Conservation (phyloP, 2,329 filamentous ascomycete genomes). For the Onygena corvina region DNA sequence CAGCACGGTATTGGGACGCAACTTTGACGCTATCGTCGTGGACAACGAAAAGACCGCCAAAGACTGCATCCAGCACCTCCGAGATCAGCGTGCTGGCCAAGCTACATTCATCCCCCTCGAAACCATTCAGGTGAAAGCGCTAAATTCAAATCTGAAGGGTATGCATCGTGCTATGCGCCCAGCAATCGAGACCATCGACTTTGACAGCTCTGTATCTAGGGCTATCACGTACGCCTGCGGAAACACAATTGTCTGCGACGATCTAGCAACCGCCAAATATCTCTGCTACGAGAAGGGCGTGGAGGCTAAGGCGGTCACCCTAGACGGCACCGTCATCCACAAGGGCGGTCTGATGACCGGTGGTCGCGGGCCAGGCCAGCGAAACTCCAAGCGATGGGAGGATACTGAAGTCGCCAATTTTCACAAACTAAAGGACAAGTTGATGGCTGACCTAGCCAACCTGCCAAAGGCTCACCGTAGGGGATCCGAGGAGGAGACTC, state of each 20-base stretch:
- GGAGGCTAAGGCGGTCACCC: slow-evolving; percentile 83
- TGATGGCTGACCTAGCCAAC: slow-evolving; percentile 63
- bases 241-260: slow-evolving; percentile 88
- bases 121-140: slow-evolving; percentile 87
- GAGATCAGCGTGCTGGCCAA: slow-evolving; percentile 73
- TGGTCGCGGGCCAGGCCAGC: slow-evolving; percentile 67
- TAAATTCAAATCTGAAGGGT: slow-evolving; percentile 82
- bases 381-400: slow-evolving; percentile 70
- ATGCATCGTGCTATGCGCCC: slow-evolving; percentile 71
- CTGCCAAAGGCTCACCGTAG: slow-evolving; percentile 68
- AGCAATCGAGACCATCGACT: slow-evolving; percentile 93
- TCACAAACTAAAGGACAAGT: slow-evolving; percentile 61
- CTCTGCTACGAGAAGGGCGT: slow-evolving; percentile 76
- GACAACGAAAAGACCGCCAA: slow-evolving; percentile 89
- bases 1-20: slow-evolving; percentile 76
- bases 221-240: slow-evolving; percentile 93
- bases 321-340: slow-evolving; percentile 93
- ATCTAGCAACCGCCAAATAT: slow-evolving; percentile 70
- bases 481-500: slow-evolving; percentile 62
- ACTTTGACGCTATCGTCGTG: slow-evolving; percentile 90
- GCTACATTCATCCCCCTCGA: slow-evolving; percentile 94
- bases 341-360: slow-evolving; percentile 96
- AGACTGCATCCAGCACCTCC: slow-evolving; percentile 88
- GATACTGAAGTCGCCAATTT: slow-evolving; percentile 80
- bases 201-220: slow-evolving; percentile 73